phyloP scores from a whole-genome alignment of 495 filamentous ascomycete genomes.

The Xylaria grammica region DNA sequence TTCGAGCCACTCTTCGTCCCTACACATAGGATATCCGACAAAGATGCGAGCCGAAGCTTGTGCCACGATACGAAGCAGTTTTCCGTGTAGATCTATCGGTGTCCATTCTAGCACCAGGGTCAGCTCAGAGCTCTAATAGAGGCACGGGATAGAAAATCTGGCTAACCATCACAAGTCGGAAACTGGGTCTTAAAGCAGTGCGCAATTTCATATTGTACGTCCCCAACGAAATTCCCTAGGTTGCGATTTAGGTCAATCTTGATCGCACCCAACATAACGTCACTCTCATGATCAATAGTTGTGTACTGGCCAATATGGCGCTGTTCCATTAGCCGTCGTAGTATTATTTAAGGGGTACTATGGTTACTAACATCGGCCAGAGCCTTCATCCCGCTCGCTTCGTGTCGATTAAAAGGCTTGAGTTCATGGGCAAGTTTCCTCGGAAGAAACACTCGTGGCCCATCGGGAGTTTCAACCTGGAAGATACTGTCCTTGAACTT shows the following conservation, averaged over 20 bases:
- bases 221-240: constrained; percentile 45
- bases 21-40: constrained; percentile 55
- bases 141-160: neutral
- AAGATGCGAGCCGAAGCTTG: constrained; percentile 59
- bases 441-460: constrained; percentile 48
- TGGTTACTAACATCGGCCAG: constrained; percentile 20
- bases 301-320: constrained; percentile 51
- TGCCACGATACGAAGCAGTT: constrained; percentile 51
- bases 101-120: constrained; percentile 41
- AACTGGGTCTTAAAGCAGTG: constrained; percentile 45
- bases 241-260: constrained; percentile 52
- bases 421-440: constrained; percentile 52
- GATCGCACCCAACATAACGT: constrained; percentile 45
- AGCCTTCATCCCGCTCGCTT: constrained; percentile 46
- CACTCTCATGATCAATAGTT: constrained; percentile 37
- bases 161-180: constrained; percentile 45
- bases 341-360: constrained; percentile 20
- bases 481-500: constrained; percentile 42
- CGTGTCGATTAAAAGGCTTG: constrained; percentile 47
- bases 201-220: constrained; percentile 46
- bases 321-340: constrained; percentile 38
- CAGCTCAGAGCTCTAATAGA: constrained; percentile 17
- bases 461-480: constrained; percentile 43
- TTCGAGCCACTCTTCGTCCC: constrained; percentile 60
- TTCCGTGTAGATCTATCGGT: constrained; percentile 38